Conservation (phyloP, 2,329 filamentous ascomycete genomes). For the Aspergillus bombycis region DNA sequence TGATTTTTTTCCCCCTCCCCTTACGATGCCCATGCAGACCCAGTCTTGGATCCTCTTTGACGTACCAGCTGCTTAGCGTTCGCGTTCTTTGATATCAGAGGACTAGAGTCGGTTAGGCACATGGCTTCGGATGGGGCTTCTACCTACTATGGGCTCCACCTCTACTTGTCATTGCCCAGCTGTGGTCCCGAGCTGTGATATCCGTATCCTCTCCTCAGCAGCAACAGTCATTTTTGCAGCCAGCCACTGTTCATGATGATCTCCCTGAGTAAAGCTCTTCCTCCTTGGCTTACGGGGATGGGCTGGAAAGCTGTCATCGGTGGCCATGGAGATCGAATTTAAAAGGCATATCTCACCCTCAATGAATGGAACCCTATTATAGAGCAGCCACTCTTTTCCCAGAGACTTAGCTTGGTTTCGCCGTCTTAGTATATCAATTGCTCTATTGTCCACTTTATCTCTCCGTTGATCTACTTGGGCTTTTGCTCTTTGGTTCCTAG, state of each 20-base stretch:
- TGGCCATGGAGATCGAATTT: slow-evolving; percentile 22
- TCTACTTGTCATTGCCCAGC: slow-evolving; percentile 27
- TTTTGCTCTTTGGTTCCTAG: slow-evolving; percentile 3
- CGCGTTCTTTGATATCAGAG: slow-evolving; percentile 16
- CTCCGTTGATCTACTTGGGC: slow-evolving; percentile 2
- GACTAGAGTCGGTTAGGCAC: slow-evolving; percentile 16
- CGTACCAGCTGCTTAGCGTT: slow-evolving; percentile 22
- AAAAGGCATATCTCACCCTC: slow-evolving; percentile 28
- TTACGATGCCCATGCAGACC: slow-evolving; percentile 1
- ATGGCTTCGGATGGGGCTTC: slow-evolving; percentile 21
- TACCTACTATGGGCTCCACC: slow-evolving; percentile 30
- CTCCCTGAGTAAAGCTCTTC: slow-evolving; percentile 18
- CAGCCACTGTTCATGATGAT: slow-evolving; percentile 33
- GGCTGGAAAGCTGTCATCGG: slow-evolving; percentile 6
- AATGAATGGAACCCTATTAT: slow-evolving; percentile 16
- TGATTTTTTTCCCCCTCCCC: background rate
- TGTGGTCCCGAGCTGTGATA: slow-evolving; percentile 31
- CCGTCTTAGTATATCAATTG: background rate
- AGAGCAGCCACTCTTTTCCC: slow-evolving; percentile 18
- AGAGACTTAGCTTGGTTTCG: slow-evolving; percentile 6
- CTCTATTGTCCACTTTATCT: slow-evolving; percentile 2
- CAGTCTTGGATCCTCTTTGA: slow-evolving; percentile 4
- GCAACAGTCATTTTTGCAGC: slow-evolving; percentile 33
- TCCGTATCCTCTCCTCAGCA: slow-evolving; percentile 21
- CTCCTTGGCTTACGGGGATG: slow-evolving; percentile 14